phyloP scores from a whole-genome alignment of 2,329 filamentous ascomycete genomes.

The Aspergillus novofumigatus region DNA sequence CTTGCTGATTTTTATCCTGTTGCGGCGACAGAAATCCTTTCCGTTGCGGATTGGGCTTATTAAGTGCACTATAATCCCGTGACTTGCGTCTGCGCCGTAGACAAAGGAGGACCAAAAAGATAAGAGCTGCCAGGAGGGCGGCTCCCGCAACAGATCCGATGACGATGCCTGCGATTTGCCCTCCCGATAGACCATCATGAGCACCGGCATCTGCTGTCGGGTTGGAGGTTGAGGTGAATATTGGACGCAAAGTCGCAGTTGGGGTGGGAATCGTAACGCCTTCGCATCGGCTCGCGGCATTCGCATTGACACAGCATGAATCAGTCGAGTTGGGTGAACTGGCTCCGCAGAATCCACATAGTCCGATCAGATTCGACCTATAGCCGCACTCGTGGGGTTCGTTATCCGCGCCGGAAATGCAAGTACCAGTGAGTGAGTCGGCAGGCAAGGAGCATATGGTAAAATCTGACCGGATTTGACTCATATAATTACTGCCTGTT shows the following conservation, averaged over 20 bases:
- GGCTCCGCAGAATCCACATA: conserved; percentile 81
- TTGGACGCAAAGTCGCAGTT: conserved; percentile 56
- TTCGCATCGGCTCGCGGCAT: conserved; percentile 68
- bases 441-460: conserved; percentile 80
- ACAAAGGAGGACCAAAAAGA: conserved; percentile 56
- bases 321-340: conserved; percentile 90
- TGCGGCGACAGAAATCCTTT: conserved; percentile 41
- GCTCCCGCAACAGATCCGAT: conserved; percentile 72
- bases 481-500: conserved; percentile 60
- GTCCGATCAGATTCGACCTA: conserved; percentile 62
- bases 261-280: conserved; percentile 70
- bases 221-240: conserved; percentile 63
- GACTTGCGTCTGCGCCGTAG: conserved; percentile 54
- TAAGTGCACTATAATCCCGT: conserved; percentile 74
- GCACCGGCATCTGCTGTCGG: conserved; percentile 38
- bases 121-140: conserved; percentile 62
- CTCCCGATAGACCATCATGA: conserved; percentile 63
- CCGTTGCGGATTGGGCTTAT: conserved; percentile 73
- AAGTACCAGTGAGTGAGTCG: conserved; percentile 69
- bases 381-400: conserved; percentile 87
- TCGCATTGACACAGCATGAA: conserved; percentile 83
- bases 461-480: conserved; percentile 86
- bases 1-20: conserved; percentile 42
- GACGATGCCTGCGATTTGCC: conserved; percentile 85
- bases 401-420: conserved; percentile 72